These are phyloP conservation scores for Tetrahymena malaccensis DNA, from an alignment of 73 alveolate genomes.

Conservation along the genomic window DNA sequence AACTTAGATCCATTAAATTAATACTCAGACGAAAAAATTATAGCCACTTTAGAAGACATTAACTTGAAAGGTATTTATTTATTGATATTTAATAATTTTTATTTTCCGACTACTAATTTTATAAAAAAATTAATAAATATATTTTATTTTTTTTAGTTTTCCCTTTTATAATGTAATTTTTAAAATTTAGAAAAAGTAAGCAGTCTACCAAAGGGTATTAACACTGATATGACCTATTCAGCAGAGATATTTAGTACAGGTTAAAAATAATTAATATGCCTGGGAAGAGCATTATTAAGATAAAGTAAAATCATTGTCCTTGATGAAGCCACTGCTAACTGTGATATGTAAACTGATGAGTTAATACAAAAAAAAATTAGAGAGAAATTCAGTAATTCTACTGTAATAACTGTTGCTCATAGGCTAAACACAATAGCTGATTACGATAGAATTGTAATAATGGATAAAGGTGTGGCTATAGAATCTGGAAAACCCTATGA, in stretches of 20 bases:
- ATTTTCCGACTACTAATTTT: no score
- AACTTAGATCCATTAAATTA: conserved; percentile 80
- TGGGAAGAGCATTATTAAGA: conserved; percentile 33
- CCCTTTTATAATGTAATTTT: no score
- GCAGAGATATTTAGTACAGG: conserved; percentile 86
- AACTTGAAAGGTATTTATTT: conserved; percentile 63
- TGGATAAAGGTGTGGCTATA: conserved; percentile 47
- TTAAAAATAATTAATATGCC: conserved; percentile 82
- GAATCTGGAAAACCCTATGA: conserved; percentile 4
- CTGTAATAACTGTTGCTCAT: conserved; percentile 73
- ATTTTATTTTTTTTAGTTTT: no score
- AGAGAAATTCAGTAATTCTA: conserved; percentile 39
- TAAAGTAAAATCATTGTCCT: conserved; percentile 51
- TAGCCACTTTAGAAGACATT: conserved; percentile 49
- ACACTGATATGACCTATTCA: conserved; percentile 61
- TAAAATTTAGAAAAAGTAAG: not conserved
- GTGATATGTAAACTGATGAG: conserved; percentile 67
- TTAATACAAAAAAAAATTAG: conserved; percentile 49
- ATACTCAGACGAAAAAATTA: conserved; percentile 50
- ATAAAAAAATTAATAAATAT: no score
- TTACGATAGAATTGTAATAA: conserved; percentile 59
- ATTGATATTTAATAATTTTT: conserved; percentile 6
- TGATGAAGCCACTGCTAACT: conserved; percentile 79
- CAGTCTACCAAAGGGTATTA: conserved; percentile 46
- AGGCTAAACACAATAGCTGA: conserved; percentile 56